phyloP scores from a whole-genome alignment of 345 rosid genomes.

The Eutrema yunnanense region DNA sequence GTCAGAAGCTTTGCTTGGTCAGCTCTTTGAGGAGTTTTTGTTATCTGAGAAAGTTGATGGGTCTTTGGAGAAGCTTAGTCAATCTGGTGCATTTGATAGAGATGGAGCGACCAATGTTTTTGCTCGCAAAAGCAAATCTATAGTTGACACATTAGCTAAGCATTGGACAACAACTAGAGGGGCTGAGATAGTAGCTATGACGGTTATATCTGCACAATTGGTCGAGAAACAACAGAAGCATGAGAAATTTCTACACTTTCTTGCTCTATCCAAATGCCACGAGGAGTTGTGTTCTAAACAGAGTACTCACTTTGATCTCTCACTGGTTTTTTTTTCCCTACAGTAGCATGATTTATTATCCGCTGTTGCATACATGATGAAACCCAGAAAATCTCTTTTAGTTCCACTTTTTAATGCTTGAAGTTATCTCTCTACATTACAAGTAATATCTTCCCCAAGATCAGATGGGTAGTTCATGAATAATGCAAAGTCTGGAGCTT shows the following conservation, averaged over 20 bases:
- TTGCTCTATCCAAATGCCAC: constrained; percentile 97
- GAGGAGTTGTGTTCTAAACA: constrained; percentile 79
- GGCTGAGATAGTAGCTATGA: constrained; percentile 79
- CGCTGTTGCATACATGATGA: not conserved
- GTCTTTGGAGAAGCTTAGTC: constrained; percentile 57
- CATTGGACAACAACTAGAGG: constrained; percentile 99
- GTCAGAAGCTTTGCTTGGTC: constrained; percentile 82
- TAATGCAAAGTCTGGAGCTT: not conserved
- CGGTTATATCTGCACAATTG: constrained; percentile 65
- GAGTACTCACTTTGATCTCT: constrained; percentile 42
- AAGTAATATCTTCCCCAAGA: not conserved
- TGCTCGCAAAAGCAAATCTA: constrained; percentile 73
- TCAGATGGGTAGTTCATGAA: not conserved
- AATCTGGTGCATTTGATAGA: constrained; percentile 83
- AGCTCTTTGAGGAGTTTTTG: constrained; percentile 72
- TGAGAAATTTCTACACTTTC: constrained; percentile 78
- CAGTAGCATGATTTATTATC: not conserved
- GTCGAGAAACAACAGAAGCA: constrained; percentile 91
- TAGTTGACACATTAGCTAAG: constrained; percentile 90
- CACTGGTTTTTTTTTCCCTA: not conserved
- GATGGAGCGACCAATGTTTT: constrained; percentile 84
- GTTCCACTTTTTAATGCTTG: not conserved
- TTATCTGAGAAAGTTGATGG: constrained; percentile 60
- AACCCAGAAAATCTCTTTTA: not conserved
- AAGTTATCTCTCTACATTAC: not conserved